Base-by-base conservation (phyloP, 225 moss, liverwort and hornwort species). In the Polytrichum commune region DNA sequence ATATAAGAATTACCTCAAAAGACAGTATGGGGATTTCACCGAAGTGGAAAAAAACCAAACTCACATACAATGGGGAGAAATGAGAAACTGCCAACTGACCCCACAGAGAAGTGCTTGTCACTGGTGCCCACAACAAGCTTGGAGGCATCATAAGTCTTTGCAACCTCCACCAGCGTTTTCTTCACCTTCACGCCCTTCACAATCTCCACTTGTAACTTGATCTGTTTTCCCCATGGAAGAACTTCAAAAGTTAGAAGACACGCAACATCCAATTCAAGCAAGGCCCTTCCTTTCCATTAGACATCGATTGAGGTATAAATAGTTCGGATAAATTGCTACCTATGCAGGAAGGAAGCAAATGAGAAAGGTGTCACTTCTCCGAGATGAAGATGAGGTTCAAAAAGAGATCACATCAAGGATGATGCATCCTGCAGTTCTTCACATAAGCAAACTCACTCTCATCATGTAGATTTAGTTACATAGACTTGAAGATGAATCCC, bases 151-250 rank as follows among this genome's bases (percentile, higher is more conserved):
- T 84, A 84, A 69, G 70, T 75, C 22, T 75, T 68, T 9, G 84
- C 83, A 54, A 81, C 81, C 38, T 89, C 84, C 18, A 89, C 84
- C 58, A 89, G 10, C 6, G 73, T 79, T 64, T 78, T 72, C 19
- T 55, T 82, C 18, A 84, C 81, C 68, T 84, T 86, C 62, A 64
- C 30, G 8, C 89, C 86, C 23, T 55, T 79, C 18, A 89, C 81
- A 60, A 89, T 84, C 77, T 84, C 77, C 81, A 89, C 20, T 68
- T 84, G 89, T 25, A 89, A 70, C 24, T 82, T 82, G 29, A 89
- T 84, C 89, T 89, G 75, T 19, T 54, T 33, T 7, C 35, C 13
- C 3, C 27, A 62, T 9, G 7, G 8, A 35, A 8, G 9, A 35
- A 9, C 35, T 35, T 9, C 35, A 35, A 35, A 9, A 58, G 23